phyloP scores from a whole-genome alignment of 352 stramenopile species.

The Pythium folliculosum region DNA sequence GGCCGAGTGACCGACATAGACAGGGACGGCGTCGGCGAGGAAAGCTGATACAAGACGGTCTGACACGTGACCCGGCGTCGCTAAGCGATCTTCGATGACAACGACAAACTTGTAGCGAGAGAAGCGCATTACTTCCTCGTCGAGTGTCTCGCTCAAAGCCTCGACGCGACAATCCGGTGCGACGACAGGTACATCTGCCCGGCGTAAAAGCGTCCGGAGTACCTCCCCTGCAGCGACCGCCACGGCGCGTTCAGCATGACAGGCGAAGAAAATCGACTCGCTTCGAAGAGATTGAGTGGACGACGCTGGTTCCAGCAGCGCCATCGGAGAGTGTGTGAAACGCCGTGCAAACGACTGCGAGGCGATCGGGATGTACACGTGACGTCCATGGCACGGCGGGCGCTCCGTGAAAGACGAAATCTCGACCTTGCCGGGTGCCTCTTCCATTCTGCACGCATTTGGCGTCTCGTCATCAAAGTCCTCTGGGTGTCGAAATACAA shows the following conservation, averaged over 20 bases:
- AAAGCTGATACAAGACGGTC: slow-evolving; percentile 64
- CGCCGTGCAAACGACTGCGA: slow-evolving; percentile 2
- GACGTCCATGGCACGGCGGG: not conserved
- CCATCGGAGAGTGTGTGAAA: not conserved
- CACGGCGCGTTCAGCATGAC: not conserved
- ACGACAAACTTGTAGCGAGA: slow-evolving; percentile 35
- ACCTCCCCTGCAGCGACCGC: not conserved
- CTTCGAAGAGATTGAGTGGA: not conserved
- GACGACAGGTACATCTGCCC: not conserved
- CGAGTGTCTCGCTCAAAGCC: not conserved
- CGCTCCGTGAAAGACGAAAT: not conserved
- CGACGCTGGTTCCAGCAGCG: not conserved
- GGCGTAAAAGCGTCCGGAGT: not conserved
- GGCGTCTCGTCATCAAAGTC: not conserved
- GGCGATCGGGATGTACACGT: slow-evolving; percentile 2
- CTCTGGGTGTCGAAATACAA: not conserved
- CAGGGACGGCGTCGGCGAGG: slow-evolving; percentile 52
- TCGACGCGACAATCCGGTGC: not conserved
- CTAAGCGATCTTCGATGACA: slow-evolving; percentile 50
- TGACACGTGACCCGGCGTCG: slow-evolving; percentile 45
- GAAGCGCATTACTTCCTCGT: not conserved
- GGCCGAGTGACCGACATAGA: slow-evolving; percentile 49
- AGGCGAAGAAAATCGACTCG: not conserved
- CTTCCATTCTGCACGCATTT: not conserved
- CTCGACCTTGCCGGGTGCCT: not conserved